Evolutionary conservation across 73 alveolate genomes (phyloP), one percentile per base, ranked within the genome.

Genomic region (Paramecium caudatum): DNA sequence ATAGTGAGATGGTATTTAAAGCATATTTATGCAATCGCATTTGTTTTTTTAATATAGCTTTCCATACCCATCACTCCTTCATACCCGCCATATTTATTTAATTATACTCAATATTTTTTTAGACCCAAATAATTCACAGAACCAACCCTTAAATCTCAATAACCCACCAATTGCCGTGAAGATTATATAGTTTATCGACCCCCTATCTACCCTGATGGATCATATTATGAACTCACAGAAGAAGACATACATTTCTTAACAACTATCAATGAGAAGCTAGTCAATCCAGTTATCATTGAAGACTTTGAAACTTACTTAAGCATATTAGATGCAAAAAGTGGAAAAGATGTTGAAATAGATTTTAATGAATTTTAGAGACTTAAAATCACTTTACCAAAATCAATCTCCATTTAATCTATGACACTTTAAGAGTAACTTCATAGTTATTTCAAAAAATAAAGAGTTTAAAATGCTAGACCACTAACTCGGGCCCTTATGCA

Each of bases 191-290:
- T 12, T 21, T 39, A 74, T 21, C 36, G 43, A 25, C 25, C 21
- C 8, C 88, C 88, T 8, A 41, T 74, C 45, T 45, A 74, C 43
- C 88, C 88, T 17, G 68, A 37, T 74, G 88, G 68, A 10, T 19
- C 43, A 16, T 34, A 45, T 12, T 74, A 74, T 43, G 88, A 74
- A 43, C 43, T 37, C 13, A 74, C 62, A 13, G 88, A 74, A 23
- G 88, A 37, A 17, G 88, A 74, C 19, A 7, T 36, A 36, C 62
- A 45, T 27, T 74, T 41, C 68, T n/a, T 74, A 4, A 15, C n/a
- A 2, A 41, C 62, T 6, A 37, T 74, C 43, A 74, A 74, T 74
- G 88, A 74, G 17, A 74, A 74, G 21, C 68, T 41, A 23, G 3
- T 21, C 17, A 74, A 12, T 8, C 68, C 41, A 4, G 19, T 74